Evolutionary conservation across 192 early-diverging fungal genomes (phyloP).

Genomic region (Coemansia sp.): DNA sequence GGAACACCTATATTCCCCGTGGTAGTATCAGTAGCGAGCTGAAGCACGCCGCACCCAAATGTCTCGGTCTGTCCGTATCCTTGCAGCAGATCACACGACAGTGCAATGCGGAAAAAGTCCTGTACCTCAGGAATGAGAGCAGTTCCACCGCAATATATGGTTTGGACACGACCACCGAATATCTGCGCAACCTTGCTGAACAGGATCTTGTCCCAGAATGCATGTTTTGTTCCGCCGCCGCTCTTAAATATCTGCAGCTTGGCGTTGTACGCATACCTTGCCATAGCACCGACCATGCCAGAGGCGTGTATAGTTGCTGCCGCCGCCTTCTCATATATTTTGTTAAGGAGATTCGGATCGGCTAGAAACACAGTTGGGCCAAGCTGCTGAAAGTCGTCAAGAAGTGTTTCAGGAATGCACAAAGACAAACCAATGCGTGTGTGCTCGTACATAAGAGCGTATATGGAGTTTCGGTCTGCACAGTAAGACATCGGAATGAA

Average conservation of each 20-base stretch:
- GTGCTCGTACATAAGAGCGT: slow-evolving; percentile 53
- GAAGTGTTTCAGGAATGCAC: slow-evolving; percentile 63
- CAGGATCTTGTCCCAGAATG: slow-evolving; percentile 80
- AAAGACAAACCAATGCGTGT: slow-evolving; percentile 72
- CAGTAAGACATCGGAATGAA: slow-evolving; percentile 79
- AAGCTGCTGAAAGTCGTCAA: slow-evolving; percentile 74
- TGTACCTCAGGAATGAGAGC: slow-evolving; percentile 70
- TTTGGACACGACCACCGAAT: slow-evolving; percentile 73
- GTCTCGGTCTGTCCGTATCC: slow-evolving; percentile 84
- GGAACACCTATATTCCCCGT: slow-evolving; percentile 71
- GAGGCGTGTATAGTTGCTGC: slow-evolving; percentile 53
- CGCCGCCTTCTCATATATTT: slow-evolving; percentile 72
- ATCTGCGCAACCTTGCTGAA: slow-evolving; percentile 74
- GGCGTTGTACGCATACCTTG: slow-evolving; percentile 53
- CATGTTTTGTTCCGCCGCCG: slow-evolving; percentile 60
- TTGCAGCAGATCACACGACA: slow-evolving; percentile 63
- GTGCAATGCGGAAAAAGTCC: slow-evolving; percentile 68
- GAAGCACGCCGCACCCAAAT: slow-evolving; percentile 41
- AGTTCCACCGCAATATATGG: slow-evolving; percentile 71
- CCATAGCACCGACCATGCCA: slow-evolving; percentile 41
- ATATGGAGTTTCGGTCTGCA: slow-evolving; percentile 64
- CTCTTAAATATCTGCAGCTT: slow-evolving; percentile 59
- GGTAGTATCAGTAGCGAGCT: slow-evolving; percentile 52
- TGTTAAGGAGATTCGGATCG: slow-evolving; percentile 77
- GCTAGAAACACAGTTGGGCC: slow-evolving; percentile 70